Conservation (phyloP, 345 rosid species). For the Eucalyptus curtisii region DNA sequence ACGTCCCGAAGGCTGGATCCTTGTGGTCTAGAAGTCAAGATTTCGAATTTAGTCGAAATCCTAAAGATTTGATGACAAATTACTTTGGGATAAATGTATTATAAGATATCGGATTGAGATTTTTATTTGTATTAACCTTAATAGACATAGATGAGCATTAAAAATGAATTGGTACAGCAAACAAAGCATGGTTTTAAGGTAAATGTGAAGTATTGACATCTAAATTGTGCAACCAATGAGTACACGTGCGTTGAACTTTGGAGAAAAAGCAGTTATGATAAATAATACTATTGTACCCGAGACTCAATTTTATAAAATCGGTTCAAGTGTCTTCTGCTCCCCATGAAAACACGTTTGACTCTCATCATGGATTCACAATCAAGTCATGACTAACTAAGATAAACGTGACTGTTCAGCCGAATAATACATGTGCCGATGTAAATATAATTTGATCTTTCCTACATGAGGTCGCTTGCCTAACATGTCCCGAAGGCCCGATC, state of each 20-base stretch:
- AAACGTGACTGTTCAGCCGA: background rate
- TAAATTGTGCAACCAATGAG: background rate
- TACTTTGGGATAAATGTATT: too few species aligned
- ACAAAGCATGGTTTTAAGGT: background rate
- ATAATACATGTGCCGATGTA: background rate
- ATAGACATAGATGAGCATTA: background rate
- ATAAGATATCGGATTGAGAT: background rate
- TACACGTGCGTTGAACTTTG: background rate
- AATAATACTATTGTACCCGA: background rate
- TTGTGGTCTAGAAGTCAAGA: background rate
- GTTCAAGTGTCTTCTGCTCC: background rate
- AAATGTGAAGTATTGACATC: background rate
- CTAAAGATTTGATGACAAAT: background rate
- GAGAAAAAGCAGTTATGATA: background rate
- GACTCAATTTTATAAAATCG: background rate
- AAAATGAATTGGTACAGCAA: background rate
- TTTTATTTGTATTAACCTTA: background rate
- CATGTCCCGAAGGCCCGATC: background rate
- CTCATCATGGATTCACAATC: background rate
- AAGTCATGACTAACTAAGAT: background rate
- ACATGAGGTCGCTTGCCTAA: background rate
- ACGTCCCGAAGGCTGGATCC: fast-evolving
- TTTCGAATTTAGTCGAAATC: background rate
- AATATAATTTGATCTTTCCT: background rate
- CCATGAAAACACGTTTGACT: background rate